phyloP scores from a whole-genome alignment of 1,139 yeast genomes.

The Casaregolazyma suthepensis region DNA sequence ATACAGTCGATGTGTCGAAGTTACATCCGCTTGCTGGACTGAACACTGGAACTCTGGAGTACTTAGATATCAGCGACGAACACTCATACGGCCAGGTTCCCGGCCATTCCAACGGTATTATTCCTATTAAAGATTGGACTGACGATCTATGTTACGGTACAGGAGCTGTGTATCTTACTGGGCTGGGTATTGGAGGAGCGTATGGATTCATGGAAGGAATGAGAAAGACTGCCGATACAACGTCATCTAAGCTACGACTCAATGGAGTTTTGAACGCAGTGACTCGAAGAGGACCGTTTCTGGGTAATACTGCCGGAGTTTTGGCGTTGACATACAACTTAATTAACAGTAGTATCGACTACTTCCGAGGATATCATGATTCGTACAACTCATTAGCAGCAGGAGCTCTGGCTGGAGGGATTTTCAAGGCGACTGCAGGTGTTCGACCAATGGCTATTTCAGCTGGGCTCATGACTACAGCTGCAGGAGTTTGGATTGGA shows the following conservation, averaged over 20 bases:
- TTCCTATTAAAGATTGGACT: slow-evolving; percentile 95
- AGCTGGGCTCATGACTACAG: slow-evolving; percentile 78
- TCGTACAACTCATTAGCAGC: slow-evolving; percentile 75
- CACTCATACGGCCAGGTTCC: slow-evolving; percentile 67
- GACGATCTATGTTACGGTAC: slow-evolving; percentile 98
- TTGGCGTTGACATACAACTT: slow-evolving; percentile 84
- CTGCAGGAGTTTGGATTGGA: slow-evolving; percentile 92
- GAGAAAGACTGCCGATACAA: slow-evolving; percentile 62
- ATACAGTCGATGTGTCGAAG: slow-evolving; percentile 61
- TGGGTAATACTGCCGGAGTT: slow-evolving; percentile 94
- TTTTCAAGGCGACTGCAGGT: slow-evolving; percentile 84
- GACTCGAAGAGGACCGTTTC: slow-evolving; percentile 91
- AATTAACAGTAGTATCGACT: slow-evolving; percentile 73
- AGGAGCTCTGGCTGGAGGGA: slow-evolving; percentile 89
- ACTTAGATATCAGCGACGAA: slow-evolving; percentile 83
- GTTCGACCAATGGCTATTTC: slow-evolving; percentile 82
- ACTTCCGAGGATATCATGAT: slow-evolving; percentile 80
- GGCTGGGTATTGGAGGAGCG: slow-evolving; percentile 79
- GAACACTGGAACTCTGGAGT: slow-evolving; percentile 69
- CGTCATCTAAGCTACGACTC: slow-evolving; percentile 71
- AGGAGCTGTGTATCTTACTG: slow-evolving; percentile 84
- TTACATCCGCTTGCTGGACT: slow-evolving; percentile 94
- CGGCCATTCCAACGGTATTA: slow-evolving; percentile 73
- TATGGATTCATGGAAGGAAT: slow-evolving; percentile 86
- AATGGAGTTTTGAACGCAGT: slow-evolving; percentile 88